Conservation (phyloP, 768 basidiomycete species). For the Naganishia randhawae region DNA sequence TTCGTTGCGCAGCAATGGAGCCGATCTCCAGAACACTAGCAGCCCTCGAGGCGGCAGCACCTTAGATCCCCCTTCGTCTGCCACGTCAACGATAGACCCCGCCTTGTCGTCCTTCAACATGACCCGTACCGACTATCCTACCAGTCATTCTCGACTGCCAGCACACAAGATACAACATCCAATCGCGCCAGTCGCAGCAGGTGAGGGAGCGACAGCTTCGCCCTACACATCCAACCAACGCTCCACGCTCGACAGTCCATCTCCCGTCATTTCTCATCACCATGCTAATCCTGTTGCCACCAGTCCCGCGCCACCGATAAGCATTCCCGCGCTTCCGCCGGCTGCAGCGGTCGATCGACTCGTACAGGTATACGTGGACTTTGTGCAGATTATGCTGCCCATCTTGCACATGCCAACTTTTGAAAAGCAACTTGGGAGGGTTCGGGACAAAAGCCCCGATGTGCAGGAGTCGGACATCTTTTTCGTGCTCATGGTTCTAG, state of each 20-base stretch:
- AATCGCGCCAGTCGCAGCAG: not conserved
- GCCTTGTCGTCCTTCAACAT: conserved; percentile 12
- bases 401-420: conserved; percentile 51
- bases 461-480: conserved; percentile 50
- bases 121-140: conserved; percentile 12
- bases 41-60: too few relatives aligned
- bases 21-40: too few relatives aligned
- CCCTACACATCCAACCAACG: not conserved
- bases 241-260: not conserved
- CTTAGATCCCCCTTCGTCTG: not conserved
- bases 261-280: not conserved
- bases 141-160: conserved; percentile 5
- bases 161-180: not conserved
- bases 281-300: not conserved
- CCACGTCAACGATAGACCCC: conserved; percentile 2
- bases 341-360: conserved; percentile 50
- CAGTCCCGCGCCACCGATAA: conserved; percentile 23
- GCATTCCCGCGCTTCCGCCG: conserved; percentile 50
- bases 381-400: conserved; percentile 51
- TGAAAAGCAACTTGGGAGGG: conserved; percentile 45
- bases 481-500: conserved; percentile 51
- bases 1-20: not conserved
- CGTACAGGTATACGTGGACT: conserved; percentile 51
- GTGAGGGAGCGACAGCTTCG: not conserved
- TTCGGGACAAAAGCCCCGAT: conserved; percentile 45